A percentile compares a stretch with the other conserved stretches of the same genome.
These are phyloP conservation scores for Teratosphaeria gauchensis DNA, from an alignment of 2,329 filamentous ascomycete species.

Conservation along the genomic window DNA sequence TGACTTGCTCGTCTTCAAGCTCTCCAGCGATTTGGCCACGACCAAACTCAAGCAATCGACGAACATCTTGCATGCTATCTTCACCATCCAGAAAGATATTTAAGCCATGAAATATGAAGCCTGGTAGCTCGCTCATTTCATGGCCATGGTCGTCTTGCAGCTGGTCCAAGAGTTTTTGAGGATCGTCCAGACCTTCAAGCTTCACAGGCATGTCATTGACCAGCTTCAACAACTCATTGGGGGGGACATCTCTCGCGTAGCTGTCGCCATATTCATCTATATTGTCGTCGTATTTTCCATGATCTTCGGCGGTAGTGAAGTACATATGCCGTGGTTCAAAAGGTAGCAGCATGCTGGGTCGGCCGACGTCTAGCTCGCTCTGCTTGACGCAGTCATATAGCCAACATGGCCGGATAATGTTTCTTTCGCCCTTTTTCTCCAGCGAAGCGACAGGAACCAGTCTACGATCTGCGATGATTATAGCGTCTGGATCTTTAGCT, in stretches of 20 bases:
- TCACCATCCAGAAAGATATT: constrained; percentile 35
- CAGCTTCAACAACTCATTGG: constrained; percentile 52
- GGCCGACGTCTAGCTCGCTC: constrained; percentile 43
- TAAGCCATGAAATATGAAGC: constrained; percentile 44
- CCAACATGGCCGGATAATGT: constrained; percentile 75
- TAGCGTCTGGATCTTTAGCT: constrained; percentile 52
- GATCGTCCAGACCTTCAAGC: constrained; percentile 37
- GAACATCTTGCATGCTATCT: neutral
- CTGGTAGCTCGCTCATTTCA: constrained; percentile 41
- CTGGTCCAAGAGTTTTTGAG: constrained; percentile 46
- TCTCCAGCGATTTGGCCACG: constrained; percentile 48
- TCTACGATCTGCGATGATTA: constrained; percentile 70
- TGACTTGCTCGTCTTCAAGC: constrained; percentile 47
- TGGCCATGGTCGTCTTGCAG: constrained; percentile 45
- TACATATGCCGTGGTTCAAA: constrained; percentile 62
- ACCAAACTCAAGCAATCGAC: constrained; percentile 49
- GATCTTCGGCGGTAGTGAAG: constrained; percentile 50
- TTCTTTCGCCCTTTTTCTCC: constrained; percentile 58
- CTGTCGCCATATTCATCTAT: constrained; percentile 75
- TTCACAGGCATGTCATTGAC: constrained; percentile 43
- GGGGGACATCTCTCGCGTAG: constrained; percentile 60
- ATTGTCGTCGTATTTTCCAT: constrained; percentile 47
- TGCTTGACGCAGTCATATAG: constrained; percentile 68
- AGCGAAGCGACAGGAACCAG: constrained; percentile 74
- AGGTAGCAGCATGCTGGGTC: constrained; percentile 53